Base-by-base conservation (phyloP, 306 rosid genomes). In the Malus fusca region DNA sequence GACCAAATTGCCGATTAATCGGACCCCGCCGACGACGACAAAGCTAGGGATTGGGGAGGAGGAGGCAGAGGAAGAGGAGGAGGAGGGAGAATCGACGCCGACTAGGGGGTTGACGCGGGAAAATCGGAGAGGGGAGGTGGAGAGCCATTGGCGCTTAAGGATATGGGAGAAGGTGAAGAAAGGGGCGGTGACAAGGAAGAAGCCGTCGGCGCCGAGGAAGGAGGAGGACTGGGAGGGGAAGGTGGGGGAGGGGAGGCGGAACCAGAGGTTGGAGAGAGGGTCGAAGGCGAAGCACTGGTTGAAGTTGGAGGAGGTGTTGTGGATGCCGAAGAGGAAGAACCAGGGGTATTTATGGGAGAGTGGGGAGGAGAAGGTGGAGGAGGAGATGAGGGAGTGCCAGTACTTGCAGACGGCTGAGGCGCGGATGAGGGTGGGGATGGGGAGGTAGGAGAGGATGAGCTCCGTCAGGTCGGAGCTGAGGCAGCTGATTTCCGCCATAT, bases 271-370 rank as follows among this genome's bases (percentile, higher is more conserved):
- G 61, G 96, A 88, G 43, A 88, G 25, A 4, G 96, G 97, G 67
- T 91, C 98, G 64, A 89, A 93, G 71, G 96, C 93, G 40, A 93
- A 91, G 60, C 91, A 87, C 72, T 91, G 97, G 69, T 93, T 84
- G 84, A 87, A 88, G 63, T 88, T 90, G 37, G 92, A 86, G 63
- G 96, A 83, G 68, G 90, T 88, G 82, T 91, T 93, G 79, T 93
- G 96, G 87, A 93, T 81, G 30, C 91, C 96, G 33, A 86, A 82
- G 73, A 93, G 97, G 82, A 91, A 89, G 70, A 93, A 91, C 98
- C 97, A 93, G 0, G 98, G 91, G 0, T 59, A 72, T 26, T 61
- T 61, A 30, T 28, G 52, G 68, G 44, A 19, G 7, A n/a, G 31
- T 55, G 25, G 21, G 43, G 77, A 6, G 66, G 88, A 81, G 79